Percentiles rank a stretch among this genome's conserved stretches.
Evolutionary conservation across 2,329 filamentous ascomycete genomes (phyloP).

Genomic region (Botrytis fabae): DNA sequence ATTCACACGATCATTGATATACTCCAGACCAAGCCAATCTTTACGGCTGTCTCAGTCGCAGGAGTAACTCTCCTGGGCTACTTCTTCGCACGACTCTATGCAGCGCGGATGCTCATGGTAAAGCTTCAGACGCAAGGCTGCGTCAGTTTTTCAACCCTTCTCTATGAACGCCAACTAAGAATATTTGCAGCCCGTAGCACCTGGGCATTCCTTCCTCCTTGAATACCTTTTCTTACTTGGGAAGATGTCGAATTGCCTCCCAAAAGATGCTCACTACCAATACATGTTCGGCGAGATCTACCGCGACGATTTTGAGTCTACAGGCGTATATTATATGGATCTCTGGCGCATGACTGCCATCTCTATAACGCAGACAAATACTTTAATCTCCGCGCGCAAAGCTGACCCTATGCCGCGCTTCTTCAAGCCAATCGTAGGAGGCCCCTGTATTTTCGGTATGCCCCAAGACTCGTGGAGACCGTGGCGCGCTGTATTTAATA

Average conservation of each 20-base stretch:
- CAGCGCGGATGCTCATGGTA: slow-evolving; percentile 4
- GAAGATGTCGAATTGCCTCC: slow-evolving; percentile 6
- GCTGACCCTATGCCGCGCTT: slow-evolving; percentile 24
- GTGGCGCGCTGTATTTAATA: slow-evolving; percentile 31
- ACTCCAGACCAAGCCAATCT: background rate
- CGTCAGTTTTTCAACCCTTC: background rate
- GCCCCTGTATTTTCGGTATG: slow-evolving; percentile 28
- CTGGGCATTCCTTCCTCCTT: background rate
- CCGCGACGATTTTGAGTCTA: slow-evolving; percentile 25
- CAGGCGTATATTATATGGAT: slow-evolving; percentile 33
- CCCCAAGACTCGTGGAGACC: slow-evolving; percentile 32
- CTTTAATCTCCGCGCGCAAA: slow-evolving; percentile 26
- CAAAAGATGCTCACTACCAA: slow-evolving; percentile 28
- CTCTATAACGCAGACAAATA: slow-evolving; percentile 28
- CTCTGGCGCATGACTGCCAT: slow-evolving; percentile 33
- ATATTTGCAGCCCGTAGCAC: background rate
- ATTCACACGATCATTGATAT: background rate
- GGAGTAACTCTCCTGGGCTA: background rate
- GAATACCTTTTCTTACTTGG: background rate
- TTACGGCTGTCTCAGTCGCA: background rate
- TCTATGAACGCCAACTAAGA: background rate
- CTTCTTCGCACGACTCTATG: slow-evolving; percentile 3
- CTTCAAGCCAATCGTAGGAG: slow-evolving; percentile 26
- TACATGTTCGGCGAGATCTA: slow-evolving; percentile 27
- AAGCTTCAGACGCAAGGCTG: background rate